Percentiles rank a stretch among this genome's conserved stretches.
These are phyloP conservation scores for Sphagnum contortum DNA, from an alignment of 225 moss, liverwort and hornwort species.

Conservation along the genomic window DNA sequence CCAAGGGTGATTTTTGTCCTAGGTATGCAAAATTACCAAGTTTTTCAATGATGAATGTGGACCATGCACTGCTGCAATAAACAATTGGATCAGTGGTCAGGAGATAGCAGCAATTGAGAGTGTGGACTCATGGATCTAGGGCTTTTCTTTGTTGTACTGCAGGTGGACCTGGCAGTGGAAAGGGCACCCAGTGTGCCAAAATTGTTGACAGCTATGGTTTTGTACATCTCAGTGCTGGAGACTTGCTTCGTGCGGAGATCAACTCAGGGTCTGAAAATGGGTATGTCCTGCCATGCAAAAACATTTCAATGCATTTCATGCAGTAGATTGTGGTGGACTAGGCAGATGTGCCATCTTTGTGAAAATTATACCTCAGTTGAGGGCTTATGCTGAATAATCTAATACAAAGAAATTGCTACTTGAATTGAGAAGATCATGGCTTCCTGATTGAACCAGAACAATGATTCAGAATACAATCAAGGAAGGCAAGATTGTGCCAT, in stretches of 20 bases:
- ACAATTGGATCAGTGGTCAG: not conserved
- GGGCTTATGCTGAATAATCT: not conserved
- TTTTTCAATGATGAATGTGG: not conserved
- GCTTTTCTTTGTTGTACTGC: not conserved
- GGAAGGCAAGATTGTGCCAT: conserved; percentile 53
- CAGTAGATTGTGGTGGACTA: not conserved
- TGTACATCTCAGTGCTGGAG: conserved; percentile 49
- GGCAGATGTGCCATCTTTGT: no score
- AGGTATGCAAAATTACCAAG: conserved; percentile 13
- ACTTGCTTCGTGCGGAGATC: conserved; percentile 46
- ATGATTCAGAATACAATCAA: conserved; percentile 52
- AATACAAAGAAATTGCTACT: not conserved
- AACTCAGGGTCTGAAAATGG: conserved; percentile 48
- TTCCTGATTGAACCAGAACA: conserved; percentile 14
- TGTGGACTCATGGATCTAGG: not conserved
- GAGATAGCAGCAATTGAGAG: not conserved
- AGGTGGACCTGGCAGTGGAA: conserved; percentile 61
- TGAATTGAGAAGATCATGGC: no score
- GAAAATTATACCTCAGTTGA: not conserved
- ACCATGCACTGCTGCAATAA: not conserved
- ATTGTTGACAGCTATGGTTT: conserved; percentile 50
- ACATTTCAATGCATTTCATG: not conserved
- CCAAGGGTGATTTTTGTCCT: conserved; percentile 33
- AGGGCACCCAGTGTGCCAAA: conserved; percentile 48
- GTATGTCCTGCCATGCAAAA: conserved; percentile 6